Evolutionary conservation across 768 basidiomycete species (phyloP), one percentile per base, ranked within the genome.

Genomic region (Lactarius trivialis): DNA sequence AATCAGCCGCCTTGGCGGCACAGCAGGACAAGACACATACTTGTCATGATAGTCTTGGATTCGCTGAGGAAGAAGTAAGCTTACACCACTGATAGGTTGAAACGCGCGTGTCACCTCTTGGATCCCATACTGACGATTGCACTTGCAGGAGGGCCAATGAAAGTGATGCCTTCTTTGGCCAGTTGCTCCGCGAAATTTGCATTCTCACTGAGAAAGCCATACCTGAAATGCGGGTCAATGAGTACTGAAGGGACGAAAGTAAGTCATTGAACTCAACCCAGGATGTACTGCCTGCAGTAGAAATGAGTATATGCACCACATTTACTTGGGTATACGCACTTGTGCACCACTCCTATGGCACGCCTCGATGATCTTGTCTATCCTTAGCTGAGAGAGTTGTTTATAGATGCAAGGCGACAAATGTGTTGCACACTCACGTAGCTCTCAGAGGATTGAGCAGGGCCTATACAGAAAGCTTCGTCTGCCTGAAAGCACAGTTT

Each of bases 111-210:
- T 61, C 30, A 91, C 89, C 93, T 92, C 79, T 98, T 97, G 0
- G 91, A 94, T 1, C 94, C 95, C 95, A 97, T 98, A 69, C 88
- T 90, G 15, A 88, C 76, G 65, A 98, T 98, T 33, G 95, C 93
- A 67, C 81, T 82, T 0, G 89, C 81, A 2, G 94, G 91, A 17
- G 95, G 94, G 0, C 94, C 94, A 64, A 98, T 93, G 70, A 95
- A 97, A 3, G 88, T 82, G 65, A 98, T 83, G 0, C 91, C 90
- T 68, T 86, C 88, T 50, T 83, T 74, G n/a, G 85, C 82, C 12
- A 97, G 81, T 48, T 74, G 77, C 69, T 86, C 78, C 0, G 94
- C 84, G 69, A 98, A 98, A 24, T 74, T 74, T 6, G 93, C 86
- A 63, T 96, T 97, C 75, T 97, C 94, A 68, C 93, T 95, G 64